A percentile compares a stretch with the other conserved stretches of the same genome.
Evolutionary conservation across 129 eudicot species (phyloP).

Genomic region (Dittrichia graveolens): DNA sequence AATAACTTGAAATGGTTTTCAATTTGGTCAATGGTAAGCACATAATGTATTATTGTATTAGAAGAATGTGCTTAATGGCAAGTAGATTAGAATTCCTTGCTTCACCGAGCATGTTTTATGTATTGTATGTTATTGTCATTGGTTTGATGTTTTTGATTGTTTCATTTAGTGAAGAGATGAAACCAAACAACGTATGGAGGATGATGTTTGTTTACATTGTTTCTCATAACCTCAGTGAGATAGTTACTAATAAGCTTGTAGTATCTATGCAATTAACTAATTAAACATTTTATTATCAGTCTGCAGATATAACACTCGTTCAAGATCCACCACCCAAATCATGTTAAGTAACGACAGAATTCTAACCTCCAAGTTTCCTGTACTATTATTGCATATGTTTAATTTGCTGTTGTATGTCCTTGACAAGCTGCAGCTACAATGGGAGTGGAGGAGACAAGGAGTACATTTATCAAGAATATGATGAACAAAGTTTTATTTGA

Average conservation of each 20-base stretch:
- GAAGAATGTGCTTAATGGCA: conserved; percentile 30
- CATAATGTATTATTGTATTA: conserved; percentile 38
- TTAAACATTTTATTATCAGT: no score
- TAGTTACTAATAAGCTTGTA: neutral
- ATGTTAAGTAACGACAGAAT: no score
- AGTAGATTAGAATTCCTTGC: conserved; percentile 15
- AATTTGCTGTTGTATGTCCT: no score
- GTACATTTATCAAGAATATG: no score
- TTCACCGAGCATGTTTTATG: conserved; percentile 6
- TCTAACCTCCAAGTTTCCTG: no score
- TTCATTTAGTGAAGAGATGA: neutral
- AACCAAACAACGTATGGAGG: neutral
- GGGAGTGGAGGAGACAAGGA: no score
- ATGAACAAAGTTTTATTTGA: no score
- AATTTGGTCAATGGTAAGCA: conserved; percentile 28
- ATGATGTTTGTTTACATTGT: neutral
- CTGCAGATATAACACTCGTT: no score
- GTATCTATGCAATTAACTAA: no score
- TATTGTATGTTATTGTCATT: neutral
- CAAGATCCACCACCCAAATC: no score
- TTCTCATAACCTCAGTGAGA: neutral
- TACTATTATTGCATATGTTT: no score
- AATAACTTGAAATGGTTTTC: conserved; percentile 27
- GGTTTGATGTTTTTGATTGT: conserved; percentile 16
- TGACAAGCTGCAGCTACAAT: no score